Base-by-base conservation (phyloP, 345 rosid species). In the Hevea brasiliensis region DNA sequence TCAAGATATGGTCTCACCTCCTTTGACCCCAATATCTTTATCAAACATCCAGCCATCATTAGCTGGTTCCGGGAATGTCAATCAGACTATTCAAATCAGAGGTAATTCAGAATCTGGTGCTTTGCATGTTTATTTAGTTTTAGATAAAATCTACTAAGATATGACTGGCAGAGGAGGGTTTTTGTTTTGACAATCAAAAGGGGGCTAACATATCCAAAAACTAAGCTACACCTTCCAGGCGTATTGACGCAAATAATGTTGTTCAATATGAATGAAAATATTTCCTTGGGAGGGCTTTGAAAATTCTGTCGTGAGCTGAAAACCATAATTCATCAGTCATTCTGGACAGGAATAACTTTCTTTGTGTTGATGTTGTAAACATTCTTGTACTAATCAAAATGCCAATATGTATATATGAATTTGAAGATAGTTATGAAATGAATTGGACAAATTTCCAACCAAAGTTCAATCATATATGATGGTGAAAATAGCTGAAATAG, bases 11-110 rank as follows among this genome's bases (percentile, higher is more conserved):
- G 76, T 78, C 37, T 89, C 98, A 8, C 98, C 97, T 63, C 89
- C 93, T 14, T 71, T 91, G 74, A 83, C 94, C 40, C 91, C 99
- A 32, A 79, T 95, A 78, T 62, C 88, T 69, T 80, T 88, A 60
- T 68, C 84, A 27, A 77, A 54, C 69, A 62, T 35, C 74, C 73
- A 37, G 63, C 79, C 74, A 14, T 54, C 55, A n/a, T 32, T 72
- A 55, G 41, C 62, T 35, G 65, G 45, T 72, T 71, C 71, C 21
- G 64, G 48, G 12, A 74, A 69, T 62, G 66, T 69, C 69, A 73
- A 60, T 76, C 81, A 71, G 63, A 56, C 65, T 73, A 44, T 68
- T 81, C 63, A 74, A 72, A 73, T 61, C 65, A 72, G 80, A 89
- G 91, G 92, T 89, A 74, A 72, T 60, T 73, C 37, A 45, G 50